Conservation (phyloP, 305 asterid genomes). For the Solanum hybrid region DNA sequence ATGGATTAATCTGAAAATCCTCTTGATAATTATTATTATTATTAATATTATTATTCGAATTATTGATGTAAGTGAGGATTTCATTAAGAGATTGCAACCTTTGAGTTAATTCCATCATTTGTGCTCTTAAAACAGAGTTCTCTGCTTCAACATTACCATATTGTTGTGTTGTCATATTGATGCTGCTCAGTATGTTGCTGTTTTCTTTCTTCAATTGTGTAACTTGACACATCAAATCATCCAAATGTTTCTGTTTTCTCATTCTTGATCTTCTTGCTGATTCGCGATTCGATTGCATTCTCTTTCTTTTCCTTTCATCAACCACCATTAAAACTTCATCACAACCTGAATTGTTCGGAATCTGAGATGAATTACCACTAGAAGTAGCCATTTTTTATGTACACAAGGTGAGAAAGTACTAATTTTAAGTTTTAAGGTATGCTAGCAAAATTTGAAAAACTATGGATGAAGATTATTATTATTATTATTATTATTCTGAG, state of each 20-base stretch:
- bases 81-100: constrained; percentile 56
- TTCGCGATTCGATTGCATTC: constrained; percentile 79
- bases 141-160: constrained; percentile 44
- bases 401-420: neutral
- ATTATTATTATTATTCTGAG: constrained; percentile 25
- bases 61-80: constrained; percentile 41
- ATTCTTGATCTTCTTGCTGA: constrained; percentile 83
- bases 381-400: constrained; percentile 38
- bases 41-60: constrained; percentile 28
- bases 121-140: constrained; percentile 65
- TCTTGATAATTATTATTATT: neutral
- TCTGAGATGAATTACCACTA: constrained; percentile 52
- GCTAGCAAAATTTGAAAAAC: neutral
- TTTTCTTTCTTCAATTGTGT: constrained; percentile 44
- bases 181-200: constrained; percentile 25
- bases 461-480: neutral
- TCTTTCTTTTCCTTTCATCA: constrained; percentile 61
- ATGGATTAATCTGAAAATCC: constrained; percentile 18
- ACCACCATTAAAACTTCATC: constrained; percentile 42
- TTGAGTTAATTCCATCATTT: constrained; percentile 63
- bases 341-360: constrained; percentile 31
- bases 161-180: constrained; percentile 36
- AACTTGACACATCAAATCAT: constrained; percentile 48
- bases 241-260: constrained; percentile 78
- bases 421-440: neutral